Conservation (phyloP, 2,329 filamentous ascomycete genomes). For the Nothophaeocryptopus gaeumannii region DNA sequence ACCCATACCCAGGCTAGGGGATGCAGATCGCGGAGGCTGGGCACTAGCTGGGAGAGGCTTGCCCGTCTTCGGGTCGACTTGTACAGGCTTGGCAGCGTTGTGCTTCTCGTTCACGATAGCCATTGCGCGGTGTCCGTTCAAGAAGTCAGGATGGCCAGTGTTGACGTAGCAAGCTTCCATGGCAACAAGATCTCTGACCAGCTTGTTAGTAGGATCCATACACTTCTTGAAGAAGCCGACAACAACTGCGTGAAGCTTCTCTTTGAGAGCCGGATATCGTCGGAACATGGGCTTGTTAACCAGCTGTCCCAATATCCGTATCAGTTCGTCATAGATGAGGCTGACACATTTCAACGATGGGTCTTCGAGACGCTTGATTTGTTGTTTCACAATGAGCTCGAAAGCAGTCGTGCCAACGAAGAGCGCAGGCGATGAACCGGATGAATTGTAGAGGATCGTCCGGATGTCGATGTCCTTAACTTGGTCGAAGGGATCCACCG, state of each 20-base stretch:
- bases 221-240: constrained; percentile 96
- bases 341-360: constrained; percentile 97
- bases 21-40: constrained; percentile 68
- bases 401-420: constrained; percentile 99
- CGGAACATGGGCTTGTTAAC: constrained; percentile 86
- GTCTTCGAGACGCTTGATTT: constrained; percentile 94
- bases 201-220: constrained; percentile 97
- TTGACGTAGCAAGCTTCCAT: constrained; percentile 99
- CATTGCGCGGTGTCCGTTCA: constrained; percentile 97
- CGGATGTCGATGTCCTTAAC: constrained; percentile 98
- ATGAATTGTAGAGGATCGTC: constrained; percentile 97
- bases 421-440: constrained; percentile 91
- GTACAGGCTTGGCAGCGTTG: constrained; percentile 75
- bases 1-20: constrained; percentile 65
- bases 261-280: constrained; percentile 89
- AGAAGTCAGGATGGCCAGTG: constrained; percentile 94
- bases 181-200: constrained; percentile 84
- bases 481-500: constrained; percentile 93
- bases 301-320: constrained; percentile 88
- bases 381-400: constrained; percentile 96
- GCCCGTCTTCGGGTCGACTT: constrained; percentile 97
- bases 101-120: constrained; percentile 94
- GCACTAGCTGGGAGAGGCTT: constrained; percentile 72
- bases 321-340: constrained; percentile 93
- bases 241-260: constrained; percentile 92